Conservation (phyloP, 352 stramenopile species). For the Phytophthora kernoviae region DNA sequence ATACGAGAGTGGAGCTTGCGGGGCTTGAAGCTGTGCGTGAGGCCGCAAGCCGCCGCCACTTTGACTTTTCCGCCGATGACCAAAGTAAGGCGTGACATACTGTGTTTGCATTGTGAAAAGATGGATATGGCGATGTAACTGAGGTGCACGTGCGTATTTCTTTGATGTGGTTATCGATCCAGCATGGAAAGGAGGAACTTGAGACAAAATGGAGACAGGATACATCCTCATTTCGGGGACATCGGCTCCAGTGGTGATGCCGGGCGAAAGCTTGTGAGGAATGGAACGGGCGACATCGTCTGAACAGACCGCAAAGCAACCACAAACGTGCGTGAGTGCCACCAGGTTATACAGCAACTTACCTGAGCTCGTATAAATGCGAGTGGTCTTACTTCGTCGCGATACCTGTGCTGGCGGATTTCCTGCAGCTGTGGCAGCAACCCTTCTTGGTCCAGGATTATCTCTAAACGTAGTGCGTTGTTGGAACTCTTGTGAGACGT, state of each 20-base stretch:
- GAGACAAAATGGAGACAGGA: conserved; percentile 4
- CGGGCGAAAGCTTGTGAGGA: conserved; percentile 42
- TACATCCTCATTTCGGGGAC: conserved; percentile 20
- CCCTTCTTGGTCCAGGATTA: conserved; percentile 62
- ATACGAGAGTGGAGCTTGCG: conserved; percentile 37
- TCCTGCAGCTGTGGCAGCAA: conserved; percentile 58
- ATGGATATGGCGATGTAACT: neutral
- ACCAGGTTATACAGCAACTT: too few species aligned
- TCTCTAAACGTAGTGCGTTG: conserved; percentile 59
- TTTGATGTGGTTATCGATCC: conserved; percentile 2
- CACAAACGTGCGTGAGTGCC: neutral
- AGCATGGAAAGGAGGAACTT: conserved; percentile 17
- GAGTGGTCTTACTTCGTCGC: conserved; percentile 41
- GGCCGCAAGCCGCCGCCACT: conserved; percentile 41
- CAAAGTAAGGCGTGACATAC: conserved; percentile 9
- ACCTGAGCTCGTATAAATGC: neutral
- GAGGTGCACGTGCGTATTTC: conserved; percentile 11
- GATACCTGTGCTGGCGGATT: conserved; percentile 58
- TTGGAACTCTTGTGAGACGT: conserved; percentile 69
- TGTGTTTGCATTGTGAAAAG: neutral
- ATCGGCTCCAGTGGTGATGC: conserved; percentile 36
- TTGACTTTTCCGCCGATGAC: conserved; percentile 46
- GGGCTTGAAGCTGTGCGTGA: conserved; percentile 49
- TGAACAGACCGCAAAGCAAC: conserved; percentile 5
- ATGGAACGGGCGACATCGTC: conserved; percentile 29